Conservation (phyloP, 306 rosid genomes). For the Rosa rugosa region DNA sequence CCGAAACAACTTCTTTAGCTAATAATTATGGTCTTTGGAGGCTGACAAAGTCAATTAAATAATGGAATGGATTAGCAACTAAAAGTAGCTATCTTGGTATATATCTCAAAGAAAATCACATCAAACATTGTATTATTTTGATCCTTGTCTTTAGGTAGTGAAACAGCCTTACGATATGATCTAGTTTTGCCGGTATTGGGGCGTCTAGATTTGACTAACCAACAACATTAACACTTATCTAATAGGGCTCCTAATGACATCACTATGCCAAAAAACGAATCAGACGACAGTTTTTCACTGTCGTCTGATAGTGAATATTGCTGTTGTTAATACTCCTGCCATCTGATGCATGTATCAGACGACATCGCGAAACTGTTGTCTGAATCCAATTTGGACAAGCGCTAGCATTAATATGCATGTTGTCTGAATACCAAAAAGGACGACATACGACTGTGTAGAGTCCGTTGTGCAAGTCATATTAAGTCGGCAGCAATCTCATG, state of each 20-base stretch:
- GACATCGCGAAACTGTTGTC: too few relatives aligned
- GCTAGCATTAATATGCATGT: too few relatives aligned
- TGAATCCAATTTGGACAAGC: too few relatives aligned
- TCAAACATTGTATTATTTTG: conserved; percentile 9
- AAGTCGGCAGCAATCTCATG: too few relatives aligned
- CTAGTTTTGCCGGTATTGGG: conserved; percentile 17
- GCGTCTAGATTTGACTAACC: conserved; percentile 29
- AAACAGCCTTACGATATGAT: conserved; percentile 2
- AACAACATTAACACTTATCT: conserved; percentile 20
- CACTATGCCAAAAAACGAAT: neutral
- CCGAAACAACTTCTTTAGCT: neutral
- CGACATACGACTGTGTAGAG: too few relatives aligned
- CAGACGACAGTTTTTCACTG: too few relatives aligned
- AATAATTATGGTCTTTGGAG: neutral
- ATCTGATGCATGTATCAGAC: too few relatives aligned
- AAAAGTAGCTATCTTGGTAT: neutral
- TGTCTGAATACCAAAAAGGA: too few relatives aligned
- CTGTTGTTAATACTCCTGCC: too few relatives aligned
- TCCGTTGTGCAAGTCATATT: too few relatives aligned
- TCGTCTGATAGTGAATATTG: too few relatives aligned
- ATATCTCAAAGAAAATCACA: neutral
- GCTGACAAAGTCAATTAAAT: neutral
- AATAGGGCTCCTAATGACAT: neutral
- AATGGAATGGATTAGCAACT: neutral
- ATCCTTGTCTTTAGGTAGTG: conserved; percentile 14